Evolutionary conservation across 2,329 filamentous ascomycete genomes (phyloP), one percentile per base, ranked within the genome.

Genomic region (Trichoderma aggressivum): DNA sequence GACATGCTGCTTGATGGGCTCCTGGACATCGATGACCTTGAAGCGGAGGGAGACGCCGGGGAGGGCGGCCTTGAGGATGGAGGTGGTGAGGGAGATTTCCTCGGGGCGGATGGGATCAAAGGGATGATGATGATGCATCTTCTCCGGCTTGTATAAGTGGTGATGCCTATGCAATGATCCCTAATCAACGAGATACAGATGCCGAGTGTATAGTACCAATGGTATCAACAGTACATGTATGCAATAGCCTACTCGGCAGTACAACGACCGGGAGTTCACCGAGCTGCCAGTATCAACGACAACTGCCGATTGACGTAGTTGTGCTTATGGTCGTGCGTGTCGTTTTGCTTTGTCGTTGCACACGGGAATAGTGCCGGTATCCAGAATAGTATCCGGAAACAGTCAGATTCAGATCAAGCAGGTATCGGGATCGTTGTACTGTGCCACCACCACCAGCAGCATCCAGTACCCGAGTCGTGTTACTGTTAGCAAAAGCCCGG

Each of bases 21-120:
- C 89, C 58, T 90, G 82, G 10, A 91, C 82, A 61, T 86, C 90
- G 50, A 93, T 87, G 65, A 86, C 84, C 75, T 92, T 91, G 83
- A 82, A 83, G 72, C 77, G 80, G 24, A 83, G 71, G 8, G 74
- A 62, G 5, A 72, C 69, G 7, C 73, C 71, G 18, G 75, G 5
- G 28, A 71, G 72, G 12, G 79, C 73, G 4, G 73, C 70, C 30
- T 81, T 80, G 60, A 87, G 75, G 47, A 87, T 77, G 73, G 77
- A 70, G 61, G 87, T 83, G n/a, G 86, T 81, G 53, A 86, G 86
- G 16, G 74, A 75, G 70, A 79, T 77, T 55, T 86, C 86, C 78
- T 89, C 87, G 14, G 83, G 89, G 81, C n/a, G 87, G 86, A 71
- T 83, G 81, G 21, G 75, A 73, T 8, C 26, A 50, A 63, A 69